phyloP scores from a whole-genome alignment of 2,329 filamentous ascomycete species.

The Sclerotinia glacialis region DNA sequence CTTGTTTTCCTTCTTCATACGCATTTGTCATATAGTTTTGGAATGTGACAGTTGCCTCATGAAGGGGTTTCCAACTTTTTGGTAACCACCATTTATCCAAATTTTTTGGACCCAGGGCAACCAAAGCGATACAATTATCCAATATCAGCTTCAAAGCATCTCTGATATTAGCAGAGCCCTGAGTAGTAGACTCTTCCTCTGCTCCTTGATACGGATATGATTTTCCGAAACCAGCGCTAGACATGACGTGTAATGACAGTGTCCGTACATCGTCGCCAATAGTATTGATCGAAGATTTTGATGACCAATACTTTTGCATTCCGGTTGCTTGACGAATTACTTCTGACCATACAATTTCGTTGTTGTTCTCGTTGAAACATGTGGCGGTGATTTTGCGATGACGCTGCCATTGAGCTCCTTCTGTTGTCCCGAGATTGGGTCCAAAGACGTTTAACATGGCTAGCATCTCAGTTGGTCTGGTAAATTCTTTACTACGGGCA shows the following conservation, averaged over 20 bases:
- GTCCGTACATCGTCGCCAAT: slow-evolving; percentile 14
- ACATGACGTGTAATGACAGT: slow-evolving; percentile 18
- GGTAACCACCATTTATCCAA: slow-evolving; percentile 21
- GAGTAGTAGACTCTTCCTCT: neutral
- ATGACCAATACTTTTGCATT: slow-evolving; percentile 15
- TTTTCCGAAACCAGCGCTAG: slow-evolving; percentile 15
- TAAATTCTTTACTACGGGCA: slow-evolving; percentile 1
- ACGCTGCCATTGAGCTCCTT: slow-evolving; percentile 18
- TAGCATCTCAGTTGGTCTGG: slow-evolving; percentile 15
- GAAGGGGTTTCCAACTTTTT: slow-evolving; percentile 17
- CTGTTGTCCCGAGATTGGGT: slow-evolving; percentile 14
- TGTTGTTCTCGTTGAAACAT: slow-evolving; percentile 15
- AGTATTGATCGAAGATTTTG: slow-evolving; percentile 1
- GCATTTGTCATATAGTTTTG: slow-evolving; percentile 16
- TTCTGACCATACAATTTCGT: slow-evolving; percentile 14
- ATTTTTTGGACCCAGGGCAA: slow-evolving; percentile 10
- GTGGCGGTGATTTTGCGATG: slow-evolving; percentile 18
- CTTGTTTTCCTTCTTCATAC: slow-evolving; percentile 19
- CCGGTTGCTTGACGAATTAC: slow-evolving; percentile 15
- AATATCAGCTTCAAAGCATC: slow-evolving; percentile 14
- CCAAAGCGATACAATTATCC: slow-evolving; percentile 18
- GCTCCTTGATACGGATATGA: slow-evolving; percentile 15
- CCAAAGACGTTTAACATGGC: slow-evolving; percentile 18
- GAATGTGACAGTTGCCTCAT: slow-evolving; percentile 15
- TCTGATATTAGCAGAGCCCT: slow-evolving; percentile 3